phyloP scores from a whole-genome alignment of 1,284 basidiomycete genomes.

The Takashimella koratensis region DNA sequence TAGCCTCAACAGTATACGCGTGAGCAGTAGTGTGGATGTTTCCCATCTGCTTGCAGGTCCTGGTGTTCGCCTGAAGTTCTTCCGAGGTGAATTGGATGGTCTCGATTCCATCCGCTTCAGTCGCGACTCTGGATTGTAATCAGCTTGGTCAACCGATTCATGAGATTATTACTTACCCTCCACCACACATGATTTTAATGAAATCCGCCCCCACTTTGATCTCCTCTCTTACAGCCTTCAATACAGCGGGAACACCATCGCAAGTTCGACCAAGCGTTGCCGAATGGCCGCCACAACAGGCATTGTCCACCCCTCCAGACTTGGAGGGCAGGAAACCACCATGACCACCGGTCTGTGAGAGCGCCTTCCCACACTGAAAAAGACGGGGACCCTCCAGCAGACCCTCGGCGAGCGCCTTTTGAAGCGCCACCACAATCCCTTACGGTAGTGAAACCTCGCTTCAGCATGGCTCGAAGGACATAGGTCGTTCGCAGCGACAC shows the following conservation, averaged over 20 bases:
- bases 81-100: conserved; percentile 53
- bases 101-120: conserved; percentile 53
- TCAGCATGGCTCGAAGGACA: conserved; percentile 50
- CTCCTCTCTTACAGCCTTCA: conserved; percentile 52
- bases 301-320: conserved; percentile 22
- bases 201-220: conserved; percentile 54
- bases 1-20: conserved; percentile 34
- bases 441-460: conserved; percentile 54
- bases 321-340: conserved; percentile 35
- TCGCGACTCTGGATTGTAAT: conserved; percentile 53
- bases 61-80: conserved; percentile 53
- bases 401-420: conserved; percentile 52
- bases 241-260: conserved; percentile 47
- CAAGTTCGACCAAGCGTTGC: conserved; percentile 10
- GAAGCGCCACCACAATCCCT: conserved; percentile 56
- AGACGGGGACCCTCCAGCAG: conserved; percentile 52
- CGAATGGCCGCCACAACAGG: conserved; percentile 46
- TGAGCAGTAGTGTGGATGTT: conserved; percentile 33
- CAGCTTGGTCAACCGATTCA: no score
- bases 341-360: conserved; percentile 56
- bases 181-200: no score
- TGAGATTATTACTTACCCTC: no score
- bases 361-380: conserved; percentile 52
- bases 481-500: no score
- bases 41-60: conserved; percentile 53